phyloP scores from a whole-genome alignment of 176 grass and related monocot species.

The Aegilops bicornis region DNA sequence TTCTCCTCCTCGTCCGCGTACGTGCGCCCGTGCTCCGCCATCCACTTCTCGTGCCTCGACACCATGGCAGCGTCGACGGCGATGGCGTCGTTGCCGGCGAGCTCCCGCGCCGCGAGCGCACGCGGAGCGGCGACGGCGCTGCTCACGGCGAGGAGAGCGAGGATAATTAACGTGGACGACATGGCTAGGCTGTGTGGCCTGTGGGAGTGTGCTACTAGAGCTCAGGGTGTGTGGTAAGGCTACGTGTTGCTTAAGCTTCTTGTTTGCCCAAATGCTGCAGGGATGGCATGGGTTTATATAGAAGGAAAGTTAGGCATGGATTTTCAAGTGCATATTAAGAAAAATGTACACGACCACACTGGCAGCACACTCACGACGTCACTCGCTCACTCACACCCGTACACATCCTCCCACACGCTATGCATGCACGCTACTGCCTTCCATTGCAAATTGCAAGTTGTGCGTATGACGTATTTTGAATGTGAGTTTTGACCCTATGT shows the following conservation, averaged over 20 bases:
- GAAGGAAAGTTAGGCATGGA: background rate
- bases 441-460: too few relatives aligned
- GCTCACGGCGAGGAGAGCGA: background rate
- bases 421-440: too few relatives aligned
- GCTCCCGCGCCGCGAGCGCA: conserved; percentile 17
- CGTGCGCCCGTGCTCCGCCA: conserved; percentile 48
- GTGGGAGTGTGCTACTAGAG: background rate
- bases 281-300: conserved; percentile 47
- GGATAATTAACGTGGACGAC: conserved; percentile 23
- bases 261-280: conserved; percentile 24
- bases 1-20: conserved; percentile 54
- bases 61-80: conserved; percentile 3
- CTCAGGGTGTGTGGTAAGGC: background rate
- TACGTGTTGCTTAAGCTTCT: background rate
- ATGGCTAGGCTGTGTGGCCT: conserved; percentile 6
- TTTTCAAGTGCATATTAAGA: background rate
- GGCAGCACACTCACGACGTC: too few relatives aligned
- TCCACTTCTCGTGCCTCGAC: conserved; percentile 58
- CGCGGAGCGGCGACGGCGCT: background rate
- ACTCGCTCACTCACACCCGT: too few relatives aligned
- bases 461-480: too few relatives aligned
- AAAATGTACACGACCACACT: background rate
- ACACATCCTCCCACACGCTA: too few relatives aligned
- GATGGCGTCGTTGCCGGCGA: background rate
- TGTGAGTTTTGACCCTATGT: too few relatives aligned